Percentiles rank a stretch among this genome's conserved stretches.
phyloP scores from a whole-genome alignment of 73 alveolate species.

The Paramecium octaurelia region DNA sequence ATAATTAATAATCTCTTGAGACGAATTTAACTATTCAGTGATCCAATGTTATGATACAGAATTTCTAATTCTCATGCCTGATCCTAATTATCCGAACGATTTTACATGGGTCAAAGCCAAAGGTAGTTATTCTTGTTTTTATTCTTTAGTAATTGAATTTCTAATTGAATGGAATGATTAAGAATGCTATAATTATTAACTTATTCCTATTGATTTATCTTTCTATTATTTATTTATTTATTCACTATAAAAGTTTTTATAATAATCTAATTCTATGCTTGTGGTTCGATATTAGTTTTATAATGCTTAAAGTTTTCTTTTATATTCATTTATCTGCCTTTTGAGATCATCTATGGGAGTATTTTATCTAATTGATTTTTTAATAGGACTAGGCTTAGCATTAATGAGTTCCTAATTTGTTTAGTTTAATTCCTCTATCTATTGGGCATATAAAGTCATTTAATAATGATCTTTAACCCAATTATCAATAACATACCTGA shows the following conservation, averaged over 20 bases:
- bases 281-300: not conserved
- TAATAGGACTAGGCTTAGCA: not conserved
- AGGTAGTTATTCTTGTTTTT: not conserved
- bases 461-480: not conserved
- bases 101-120: not conserved
- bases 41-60: not conserved
- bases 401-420: not conserved
- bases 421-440: not conserved
- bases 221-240: not conserved
- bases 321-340: not conserved
- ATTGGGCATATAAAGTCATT: not conserved
- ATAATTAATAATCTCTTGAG: not conserved
- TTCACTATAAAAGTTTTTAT: not conserved
- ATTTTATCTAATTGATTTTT: not conserved
- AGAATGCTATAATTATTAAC: not conserved
- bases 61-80: not conserved
- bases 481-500: not conserved
- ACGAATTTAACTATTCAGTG: not conserved
- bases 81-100: not conserved
- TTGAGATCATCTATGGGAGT: conserved; percentile 10
- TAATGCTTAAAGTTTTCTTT: not conserved
- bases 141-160: not conserved
- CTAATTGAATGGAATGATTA: not conserved
- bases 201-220: not conserved
- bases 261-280: not conserved